Evolutionary conservation across 1,284 basidiomycete species (phyloP).

Genomic region (Xerocomus cyaneibrunnescens): DNA sequence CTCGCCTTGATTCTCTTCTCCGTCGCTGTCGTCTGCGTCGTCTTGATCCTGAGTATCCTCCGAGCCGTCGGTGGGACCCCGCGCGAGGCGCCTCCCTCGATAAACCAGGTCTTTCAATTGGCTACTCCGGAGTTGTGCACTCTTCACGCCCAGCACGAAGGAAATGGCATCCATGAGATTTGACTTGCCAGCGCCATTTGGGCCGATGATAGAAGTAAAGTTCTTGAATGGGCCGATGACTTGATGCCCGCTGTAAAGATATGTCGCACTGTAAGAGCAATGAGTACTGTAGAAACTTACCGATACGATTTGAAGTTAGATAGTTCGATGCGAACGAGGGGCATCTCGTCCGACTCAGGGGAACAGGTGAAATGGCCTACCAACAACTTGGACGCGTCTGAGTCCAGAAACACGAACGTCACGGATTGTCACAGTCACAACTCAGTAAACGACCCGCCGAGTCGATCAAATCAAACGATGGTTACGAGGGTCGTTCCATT

Average conservation of each 20-base stretch:
- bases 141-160: slow-evolving; percentile 96
- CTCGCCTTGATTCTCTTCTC: slow-evolving; percentile 63
- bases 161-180: slow-evolving; percentile 99
- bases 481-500: too few relatives aligned
- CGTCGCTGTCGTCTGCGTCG: slow-evolving; percentile 44
- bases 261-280: slow-evolving; percentile 5
- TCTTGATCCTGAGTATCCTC: slow-evolving; percentile 47
- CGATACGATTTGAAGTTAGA: slow-evolving; percentile 94
- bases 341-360: slow-evolving; percentile 40
- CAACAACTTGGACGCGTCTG: slow-evolving; percentile 24
- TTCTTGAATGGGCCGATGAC: slow-evolving; percentile 88
- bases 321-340: slow-evolving; percentile 77
- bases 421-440: slow-evolving; percentile 28
- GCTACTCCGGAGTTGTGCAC: slow-evolving; percentile 88
- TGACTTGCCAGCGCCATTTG: slow-evolving; percentile 98
- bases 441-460: too few relatives aligned
- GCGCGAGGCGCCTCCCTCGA: slow-evolving; percentile 78
- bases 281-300: slow-evolving; percentile 34
- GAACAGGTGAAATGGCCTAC: slow-evolving; percentile 7
- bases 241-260: slow-evolving; percentile 66
- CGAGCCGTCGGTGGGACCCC: slow-evolving; percentile 49
- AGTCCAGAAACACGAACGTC: slow-evolving; percentile 27
- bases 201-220: slow-evolving; percentile 96
- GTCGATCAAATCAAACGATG: too few relatives aligned
- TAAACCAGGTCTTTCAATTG: slow-evolving; percentile 96